Evolutionary conservation across 441 rosid genomes (phyloP), one percentile per base, ranked within the genome.

Genomic region (Gossypium davidsonii): DNA sequence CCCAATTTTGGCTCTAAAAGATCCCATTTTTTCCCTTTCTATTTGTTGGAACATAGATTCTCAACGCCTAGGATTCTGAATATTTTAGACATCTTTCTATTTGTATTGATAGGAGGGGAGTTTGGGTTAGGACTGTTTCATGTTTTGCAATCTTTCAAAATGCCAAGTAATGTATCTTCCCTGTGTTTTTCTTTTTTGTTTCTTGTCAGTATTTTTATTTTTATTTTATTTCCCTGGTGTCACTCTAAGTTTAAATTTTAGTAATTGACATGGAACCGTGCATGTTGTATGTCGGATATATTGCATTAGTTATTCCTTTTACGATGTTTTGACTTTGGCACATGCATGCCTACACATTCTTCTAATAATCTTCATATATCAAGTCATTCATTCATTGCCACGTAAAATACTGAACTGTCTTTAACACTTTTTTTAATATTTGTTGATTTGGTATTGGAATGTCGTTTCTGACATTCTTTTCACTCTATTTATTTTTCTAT

Each of bases 121-220:
- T 6, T 44, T 6, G 53, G 70, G 7, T 11, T 66, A 26, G 6
- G 20, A 23, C 55, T 65, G 55, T 44, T 62, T 26, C 2, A 58
- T 3, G 7, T 37, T 37, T 62, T 62, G 51, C 51, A 63, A 63
- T 63, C 28, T 63, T 63, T 18, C 68, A 37, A 37, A 21, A 37
- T 9, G 68, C 68, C 68, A 63, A 63, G 26, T 18, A 9, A 63
- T 62, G 48, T 62, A 8, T 46, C 67, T 34, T 62, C 67, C 67
- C 14, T 11, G 3, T 58, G 31, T 25, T 15, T 61, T 28, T 61
- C 23, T 7, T 7, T 31, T 28, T 60, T 26, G 60, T 60, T 14
- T n/a, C 20, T 31, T 14, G 6, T 26, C 6, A 51, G 9, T 17
- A 49, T 23, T 11, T 1, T 25, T 11, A 3, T 23, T 11, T 2